Evolutionary conservation across 306 rosid genomes (phyloP).

Genomic region (Prunus kanzakura): DNA sequence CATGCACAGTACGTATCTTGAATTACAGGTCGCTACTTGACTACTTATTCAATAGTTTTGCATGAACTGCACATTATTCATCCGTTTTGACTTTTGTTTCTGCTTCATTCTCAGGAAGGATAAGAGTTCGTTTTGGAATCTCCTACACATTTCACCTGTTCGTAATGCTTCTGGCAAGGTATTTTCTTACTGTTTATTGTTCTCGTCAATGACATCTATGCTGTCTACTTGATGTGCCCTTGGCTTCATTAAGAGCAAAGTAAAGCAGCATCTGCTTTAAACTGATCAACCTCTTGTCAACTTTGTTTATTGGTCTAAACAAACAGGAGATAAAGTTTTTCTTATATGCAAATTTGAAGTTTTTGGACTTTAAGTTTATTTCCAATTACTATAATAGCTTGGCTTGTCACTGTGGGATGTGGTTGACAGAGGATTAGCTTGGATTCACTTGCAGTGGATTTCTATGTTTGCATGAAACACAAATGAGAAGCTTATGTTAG

Average conservation of each 20-base stretch:
- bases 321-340: not conserved
- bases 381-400: not conserved
- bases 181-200: constrained; percentile 6
- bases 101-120: constrained; percentile 63
- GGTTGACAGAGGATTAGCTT: not conserved
- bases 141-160: constrained; percentile 82
- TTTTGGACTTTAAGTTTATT: not conserved
- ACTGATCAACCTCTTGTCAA: not conserved
- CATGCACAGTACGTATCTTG: constrained; percentile 91
- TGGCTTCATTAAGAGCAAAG: not conserved
- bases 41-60: constrained; percentile 23
- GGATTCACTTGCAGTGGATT: not conserved
- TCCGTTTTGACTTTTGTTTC: constrained; percentile 25
- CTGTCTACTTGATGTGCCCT: not conserved
- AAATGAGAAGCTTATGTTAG: not conserved
- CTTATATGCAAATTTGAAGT: not conserved
- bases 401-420: not conserved
- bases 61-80: constrained; percentile 23
- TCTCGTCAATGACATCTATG: not conserved
- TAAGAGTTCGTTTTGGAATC: constrained; percentile 86
- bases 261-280: not conserved
- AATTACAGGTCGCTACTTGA: constrained; percentile 85
- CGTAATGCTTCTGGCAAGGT: constrained; percentile 95
- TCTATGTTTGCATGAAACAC: not conserved
- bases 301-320: not conserved